phyloP scores from a whole-genome alignment of 805 yeast genomes.

The Saccharomycopsis sp. region DNA sequence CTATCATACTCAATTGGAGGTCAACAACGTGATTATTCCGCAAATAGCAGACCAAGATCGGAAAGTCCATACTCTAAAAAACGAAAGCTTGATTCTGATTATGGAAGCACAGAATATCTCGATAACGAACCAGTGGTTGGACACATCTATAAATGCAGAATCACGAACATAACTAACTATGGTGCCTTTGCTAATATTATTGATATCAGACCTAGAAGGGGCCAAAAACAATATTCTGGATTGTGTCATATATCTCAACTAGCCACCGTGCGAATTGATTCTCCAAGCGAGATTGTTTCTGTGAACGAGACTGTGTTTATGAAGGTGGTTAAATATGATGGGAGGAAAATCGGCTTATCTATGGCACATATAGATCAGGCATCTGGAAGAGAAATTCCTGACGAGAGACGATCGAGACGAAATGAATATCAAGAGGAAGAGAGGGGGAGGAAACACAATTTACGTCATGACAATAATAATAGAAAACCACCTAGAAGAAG shows the following conservation, averaged over 20 bases:
- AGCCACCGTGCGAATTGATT: slow-evolving; percentile 41
- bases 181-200: slow-evolving; percentile 71
- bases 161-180: slow-evolving; percentile 53
- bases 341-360: slow-evolving; percentile 48
- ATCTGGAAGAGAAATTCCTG: slow-evolving; percentile 45
- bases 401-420: too few relatives aligned
- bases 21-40: slow-evolving; percentile 1
- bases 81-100: slow-evolving; percentile 15
- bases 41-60: slow-evolving; percentile 17
- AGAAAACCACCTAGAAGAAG: slow-evolving; percentile 32
- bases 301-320: slow-evolving; percentile 60
- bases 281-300: slow-evolving; percentile 53
- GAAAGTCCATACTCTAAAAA: slow-evolving; percentile 6
- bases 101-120: slow-evolving; percentile 20
- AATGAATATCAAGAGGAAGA: slow-evolving; percentile 6
- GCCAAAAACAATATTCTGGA: slow-evolving; percentile 34
- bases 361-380: slow-evolving; percentile 70
- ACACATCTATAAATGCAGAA: slow-evolving; percentile 52
- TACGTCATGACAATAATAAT: slow-evolving; percentile 13
- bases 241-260: slow-evolving; percentile 75
- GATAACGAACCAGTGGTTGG: slow-evolving; percentile 33
- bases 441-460: slow-evolving; percentile 21
- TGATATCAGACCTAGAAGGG: slow-evolving; percentile 28
- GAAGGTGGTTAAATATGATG: slow-evolving; percentile 44
- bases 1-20: background rate